Percentiles rank a stretch among this genome's conserved stretches.
Evolutionary conservation across 108 stramenopile genomes (phyloP).

Genomic region (Nitzschia palea): DNA sequence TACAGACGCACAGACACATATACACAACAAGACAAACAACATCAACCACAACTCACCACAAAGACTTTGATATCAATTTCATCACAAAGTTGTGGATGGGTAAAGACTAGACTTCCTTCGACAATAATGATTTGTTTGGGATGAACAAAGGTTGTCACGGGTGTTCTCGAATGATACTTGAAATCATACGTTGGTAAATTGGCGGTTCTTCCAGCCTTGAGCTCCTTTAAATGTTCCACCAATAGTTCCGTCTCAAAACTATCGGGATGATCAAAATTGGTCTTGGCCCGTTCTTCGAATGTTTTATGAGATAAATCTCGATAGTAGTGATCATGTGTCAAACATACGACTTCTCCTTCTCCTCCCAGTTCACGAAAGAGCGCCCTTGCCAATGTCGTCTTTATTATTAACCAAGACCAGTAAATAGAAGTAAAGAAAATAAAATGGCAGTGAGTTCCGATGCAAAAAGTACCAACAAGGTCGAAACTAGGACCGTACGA

Average conservation of each 20-base stretch:
- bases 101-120: constrained; percentile 93
- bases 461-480: no score
- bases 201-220: constrained; percentile 68
- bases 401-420: neutral
- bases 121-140: constrained; percentile 79
- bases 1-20: no score
- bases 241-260: constrained; percentile 88
- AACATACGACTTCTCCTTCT: constrained; percentile 60
- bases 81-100: constrained; percentile 62
- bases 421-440: no score
- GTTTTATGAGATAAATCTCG: constrained; percentile 76
- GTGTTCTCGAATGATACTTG: constrained; percentile 73
- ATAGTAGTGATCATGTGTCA: constrained; percentile 80
- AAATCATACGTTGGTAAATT: constrained; percentile 93
- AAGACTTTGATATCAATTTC: constrained; percentile 93
- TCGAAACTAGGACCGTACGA: no score
- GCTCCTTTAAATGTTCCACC: constrained; percentile 69
- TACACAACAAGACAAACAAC: no score
- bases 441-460: no score
- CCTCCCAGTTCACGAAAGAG: constrained; percentile 76
- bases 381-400: constrained; percentile 81
- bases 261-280: constrained; percentile 96
- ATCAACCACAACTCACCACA: constrained; percentile 88
- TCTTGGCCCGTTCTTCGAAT: constrained; percentile 67
- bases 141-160: constrained; percentile 51